Evolutionary conservation across 306 rosid species (phyloP), one percentile per base, ranked within the genome.

Genomic region (Citrullus colocynthis): DNA sequence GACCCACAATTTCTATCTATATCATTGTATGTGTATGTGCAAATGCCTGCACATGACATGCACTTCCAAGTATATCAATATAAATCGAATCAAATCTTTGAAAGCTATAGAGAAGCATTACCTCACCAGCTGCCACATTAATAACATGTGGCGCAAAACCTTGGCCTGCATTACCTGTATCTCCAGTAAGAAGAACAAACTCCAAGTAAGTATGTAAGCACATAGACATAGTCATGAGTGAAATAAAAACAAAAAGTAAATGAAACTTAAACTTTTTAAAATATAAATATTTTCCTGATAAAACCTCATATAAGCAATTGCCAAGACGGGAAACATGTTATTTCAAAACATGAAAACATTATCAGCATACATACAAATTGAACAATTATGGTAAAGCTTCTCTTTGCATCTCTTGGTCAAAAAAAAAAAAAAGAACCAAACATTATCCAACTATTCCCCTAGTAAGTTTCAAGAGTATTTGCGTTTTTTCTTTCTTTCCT

Each of bases 81-180:
- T 54, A 75, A 54, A 70, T 70, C 52, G 64, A 75, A 75, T 75
- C 78, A 75, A 55, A 34, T 55, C 32, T 34, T 36, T 18, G 28
- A 34, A 39, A 76, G 58, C 82, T 37, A 77, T 76, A 62, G 61
- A 73, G 30, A 82, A 80, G 69, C 81, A 80, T 55, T 91, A 94
- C 98, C 98, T 91, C 98, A 55, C 96, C 97, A 74, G 97, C 90
- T 70, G 90, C 85, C 13, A 91, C 96, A 76, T 79, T 63, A 76
- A 94, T 84, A 59, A 94, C 92, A 85, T 93, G 90, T 3, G 96
- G 93, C 20, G 92, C 87, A 80, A 93, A 93, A 36, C 95, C 91
- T 86, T 90, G 97, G 59, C 95, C 98, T 58, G 87, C 82, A 86
- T 88, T 90, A 84, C 97, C 97, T 94, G 87, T 88, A 83, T 87